Percentiles rank a stretch among this genome's conserved stretches.
These are phyloP conservation scores for Trichopus zeylanicus DNA, from an alignment of 116 monocot genomes.

Conservation along the genomic window DNA sequence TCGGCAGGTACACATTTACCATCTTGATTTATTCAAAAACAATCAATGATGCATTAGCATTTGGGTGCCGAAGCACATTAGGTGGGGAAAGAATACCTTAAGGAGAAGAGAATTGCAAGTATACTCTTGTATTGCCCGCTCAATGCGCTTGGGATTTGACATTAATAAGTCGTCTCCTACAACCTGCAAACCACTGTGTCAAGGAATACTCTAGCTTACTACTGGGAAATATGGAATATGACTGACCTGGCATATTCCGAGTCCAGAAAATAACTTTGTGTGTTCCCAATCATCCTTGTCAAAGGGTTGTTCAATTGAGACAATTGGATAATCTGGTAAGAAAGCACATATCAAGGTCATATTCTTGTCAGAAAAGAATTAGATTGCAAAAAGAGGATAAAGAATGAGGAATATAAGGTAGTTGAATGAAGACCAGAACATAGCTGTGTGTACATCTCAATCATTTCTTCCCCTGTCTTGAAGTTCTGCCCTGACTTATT, in stretches of 20 bases:
- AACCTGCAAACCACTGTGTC: slow-evolving; percentile 46
- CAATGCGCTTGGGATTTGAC: slow-evolving; percentile 84
- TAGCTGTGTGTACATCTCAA: slow-evolving; percentile 70
- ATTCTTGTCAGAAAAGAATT: neutral
- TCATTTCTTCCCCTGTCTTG: slow-evolving; percentile 89
- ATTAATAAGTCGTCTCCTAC: slow-evolving; percentile 87
- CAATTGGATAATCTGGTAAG: slow-evolving; percentile 62
- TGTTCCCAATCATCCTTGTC: slow-evolving; percentile 96
- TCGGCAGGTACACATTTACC: too few species aligned
- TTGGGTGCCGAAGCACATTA: too few species aligned
- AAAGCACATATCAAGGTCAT: neutral
- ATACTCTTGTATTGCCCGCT: slow-evolving; percentile 68
- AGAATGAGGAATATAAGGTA: too few species aligned
- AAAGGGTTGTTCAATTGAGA: slow-evolving; percentile 93
- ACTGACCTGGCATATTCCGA: slow-evolving; percentile 82
- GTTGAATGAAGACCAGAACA: slow-evolving; percentile 70
- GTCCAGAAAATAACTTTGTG: slow-evolving; percentile 56
- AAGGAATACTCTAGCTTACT: slow-evolving; percentile 13
- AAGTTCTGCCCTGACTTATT: slow-evolving; percentile 72
- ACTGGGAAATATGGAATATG: slow-evolving; percentile 6
- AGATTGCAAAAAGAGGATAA: neutral
- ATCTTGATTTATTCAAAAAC: too few species aligned
- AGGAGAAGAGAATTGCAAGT: slow-evolving; percentile 95
- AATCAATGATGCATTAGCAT: too few species aligned
- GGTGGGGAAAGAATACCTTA: slow-evolving; percentile 49